Evolutionary conservation across 257 asterid genomes (phyloP).

Genomic region (Ballota nigra): DNA sequence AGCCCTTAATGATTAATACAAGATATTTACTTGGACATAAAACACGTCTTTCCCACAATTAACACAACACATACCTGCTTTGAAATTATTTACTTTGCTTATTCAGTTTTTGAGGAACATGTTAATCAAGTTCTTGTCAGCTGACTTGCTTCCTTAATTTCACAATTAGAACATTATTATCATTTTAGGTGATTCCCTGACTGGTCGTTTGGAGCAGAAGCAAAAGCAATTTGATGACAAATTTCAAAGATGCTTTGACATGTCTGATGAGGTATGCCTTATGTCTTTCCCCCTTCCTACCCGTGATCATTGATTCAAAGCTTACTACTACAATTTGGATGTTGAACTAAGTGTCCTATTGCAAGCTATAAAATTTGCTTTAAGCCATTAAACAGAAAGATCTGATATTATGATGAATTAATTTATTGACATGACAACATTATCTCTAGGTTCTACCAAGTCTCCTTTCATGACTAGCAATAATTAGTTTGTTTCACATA

Average conservation of each 20-base stretch:
- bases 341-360: slow-evolving; percentile 4
- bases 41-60: slow-evolving; percentile 11
- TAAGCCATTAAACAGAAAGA: slow-evolving; percentile 11
- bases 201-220: slow-evolving; percentile 64
- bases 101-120: not conserved
- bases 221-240: slow-evolving; percentile 66
- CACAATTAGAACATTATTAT: slow-evolving; percentile 18
- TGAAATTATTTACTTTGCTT: not conserved
- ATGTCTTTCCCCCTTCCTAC: slow-evolving; percentile 10
- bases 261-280: slow-evolving; percentile 67
- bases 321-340: slow-evolving; percentile 14
- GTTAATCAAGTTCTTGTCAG: slow-evolving; percentile 15
- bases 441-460: slow-evolving; percentile 8
- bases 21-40: not conserved
- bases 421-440: not conserved
- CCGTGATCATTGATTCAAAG: slow-evolving; percentile 1
- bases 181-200: slow-evolving; percentile 63
- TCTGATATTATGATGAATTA: slow-evolving; percentile 12
- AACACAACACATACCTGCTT: not conserved
- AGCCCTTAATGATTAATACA: slow-evolving; percentile 15
- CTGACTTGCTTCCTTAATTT: slow-evolving; percentile 17
- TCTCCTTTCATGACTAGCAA: slow-evolving; percentile 1
- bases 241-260: slow-evolving; percentile 57
- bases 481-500: not conserved
- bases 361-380: slow-evolving; percentile 4